Base-by-base conservation (phyloP, 805 yeast genomes). In the Saturnispora mendoncae region DNA sequence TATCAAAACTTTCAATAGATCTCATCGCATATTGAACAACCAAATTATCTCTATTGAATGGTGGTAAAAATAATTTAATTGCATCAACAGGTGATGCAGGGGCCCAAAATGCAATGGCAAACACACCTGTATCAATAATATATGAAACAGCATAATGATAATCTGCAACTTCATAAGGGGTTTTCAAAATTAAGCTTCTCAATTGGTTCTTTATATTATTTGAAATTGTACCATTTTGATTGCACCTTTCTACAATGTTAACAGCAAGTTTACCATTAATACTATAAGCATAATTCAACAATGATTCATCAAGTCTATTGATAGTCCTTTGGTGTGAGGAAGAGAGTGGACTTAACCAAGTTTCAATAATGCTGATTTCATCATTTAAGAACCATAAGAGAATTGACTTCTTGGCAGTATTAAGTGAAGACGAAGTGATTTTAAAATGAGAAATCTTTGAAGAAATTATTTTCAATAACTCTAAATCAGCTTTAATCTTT, bases 1-100 rank as follows among this genome's bases (percentile, higher is more conserved):
- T 86, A 53, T 86, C 95, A 53, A 85, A 94, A 17, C 78, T 71
- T 58, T 87, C 96, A 48, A 92, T 65, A 0, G 97, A 83, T 51
- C 94, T 71, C 82, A 90, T 82, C 12, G 95, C 81, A 56, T 80
- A 92, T 61, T 92, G 99, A 45, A 85, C 62, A 18, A 85, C 67
- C 51, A 66, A 71, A 0, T 92, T 77, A 52, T 84, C 74, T 25
- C 62, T 62, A 26, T 80, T 79, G 56, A 72, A 77, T 9, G 80
- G 79, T 3, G 94, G 94, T 50, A 82, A 66, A 56, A 92, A 85
- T 50, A 85, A 67, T 45, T 82, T 83, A 51, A 92, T 86, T 1
- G 95, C 78, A 52, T 84, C 87, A 36, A 90, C 69, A 3, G 97
- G 97, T 12, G 84, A 68, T 21, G 80, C 73, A 0, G 86, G 76